Evolutionary conservation across 2,329 filamentous ascomycete species (phyloP), one percentile per base, ranked within the genome.

Genomic region (Aspergillus tamarii): DNA sequence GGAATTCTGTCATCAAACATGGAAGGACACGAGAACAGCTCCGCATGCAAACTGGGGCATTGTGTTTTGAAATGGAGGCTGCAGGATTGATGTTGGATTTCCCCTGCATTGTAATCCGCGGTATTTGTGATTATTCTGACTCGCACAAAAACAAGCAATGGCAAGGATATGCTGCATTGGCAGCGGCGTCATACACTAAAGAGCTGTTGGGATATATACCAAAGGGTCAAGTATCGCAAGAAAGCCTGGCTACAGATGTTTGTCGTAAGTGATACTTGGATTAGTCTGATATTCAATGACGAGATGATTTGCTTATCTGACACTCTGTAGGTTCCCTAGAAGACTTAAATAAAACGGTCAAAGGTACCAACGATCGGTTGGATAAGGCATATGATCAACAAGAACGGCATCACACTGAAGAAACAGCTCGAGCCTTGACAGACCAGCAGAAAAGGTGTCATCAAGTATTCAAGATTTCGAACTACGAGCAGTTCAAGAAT

Each of bases 151-250:
- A 50, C 19, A 43, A 64, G 9, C 9, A 55, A 23, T 67, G 62
- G 64, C 61, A 66, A 14, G 60, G 60, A 11, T 69, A 68, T 60
- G 64, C 68, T 11, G 69, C 70, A 0, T 16, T 65, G 2, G 61
- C 55, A 43, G 68, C 67, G 6, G 64, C 65, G 14, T 64, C 60
- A n/a, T 67, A 67, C 57, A 19, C 68, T 0, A 71, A 69, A 30
- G 67, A 69, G 46, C 57, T 71, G 16, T 32, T 66, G 4, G 52
- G 4, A n/a, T 62, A 62, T 61, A 14, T 67, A 14, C 62, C 59
- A 45, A 7, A 41, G 1, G 26, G 39, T 34, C 45, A 43, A 34
- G 45, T 63, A 1, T 64, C 56, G 4, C 59, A 67, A 57, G 63
- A 66, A 45, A 54, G 11, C 41, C 23, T 53, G 21, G 32, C 32